Evolutionary conservation across 768 basidiomycete species (phyloP).

Genomic region (Mycena metata): DNA sequence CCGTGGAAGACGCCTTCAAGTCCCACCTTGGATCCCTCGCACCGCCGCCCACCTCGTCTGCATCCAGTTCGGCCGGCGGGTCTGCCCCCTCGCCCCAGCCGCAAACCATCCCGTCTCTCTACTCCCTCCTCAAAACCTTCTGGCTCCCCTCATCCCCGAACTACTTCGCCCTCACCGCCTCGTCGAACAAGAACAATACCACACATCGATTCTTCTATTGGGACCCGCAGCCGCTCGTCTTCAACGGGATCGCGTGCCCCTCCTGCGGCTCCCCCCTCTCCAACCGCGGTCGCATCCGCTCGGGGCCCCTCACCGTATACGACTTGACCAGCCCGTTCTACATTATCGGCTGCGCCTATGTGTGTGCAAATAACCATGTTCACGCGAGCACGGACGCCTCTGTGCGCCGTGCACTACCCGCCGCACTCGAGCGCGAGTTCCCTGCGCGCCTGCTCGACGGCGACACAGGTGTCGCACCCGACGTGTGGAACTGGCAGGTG

Average conservation of each 20-base stretch:
- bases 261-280: slow-evolving; percentile 69
- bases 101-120: slow-evolving; percentile 75
- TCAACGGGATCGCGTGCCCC: slow-evolving; percentile 86
- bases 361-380: slow-evolving; percentile 74
- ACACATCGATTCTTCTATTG: slow-evolving; percentile 88
- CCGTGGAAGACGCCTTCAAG: slow-evolving; percentile 83
- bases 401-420: slow-evolving; percentile 78
- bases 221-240: slow-evolving; percentile 87
- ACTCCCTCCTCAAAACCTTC: slow-evolving; percentile 85
- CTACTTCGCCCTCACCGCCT: slow-evolving; percentile 83
- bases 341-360: slow-evolving; percentile 87
- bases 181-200: slow-evolving; percentile 77
- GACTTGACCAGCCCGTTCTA: slow-evolving; percentile 87
- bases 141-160: slow-evolving; percentile 86
- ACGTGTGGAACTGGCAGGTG: slow-evolving; percentile 84
- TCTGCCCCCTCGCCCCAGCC: slow-evolving; percentile 32
- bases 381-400: slow-evolving; percentile 81
- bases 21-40: slow-evolving; percentile 77
- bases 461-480: slow-evolving; percentile 68
- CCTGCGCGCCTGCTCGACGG: slow-evolving; percentile 73
- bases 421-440: slow-evolving; percentile 79
- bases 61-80: slow-evolving; percentile 23
- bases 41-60: slow-evolving; percentile 54
- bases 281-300: slow-evolving; percentile 80
- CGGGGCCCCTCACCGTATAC: slow-evolving; percentile 83